phyloP scores from a whole-genome alignment of 2,329 filamentous ascomycete genomes.

The Colletotrichum sp. region DNA sequence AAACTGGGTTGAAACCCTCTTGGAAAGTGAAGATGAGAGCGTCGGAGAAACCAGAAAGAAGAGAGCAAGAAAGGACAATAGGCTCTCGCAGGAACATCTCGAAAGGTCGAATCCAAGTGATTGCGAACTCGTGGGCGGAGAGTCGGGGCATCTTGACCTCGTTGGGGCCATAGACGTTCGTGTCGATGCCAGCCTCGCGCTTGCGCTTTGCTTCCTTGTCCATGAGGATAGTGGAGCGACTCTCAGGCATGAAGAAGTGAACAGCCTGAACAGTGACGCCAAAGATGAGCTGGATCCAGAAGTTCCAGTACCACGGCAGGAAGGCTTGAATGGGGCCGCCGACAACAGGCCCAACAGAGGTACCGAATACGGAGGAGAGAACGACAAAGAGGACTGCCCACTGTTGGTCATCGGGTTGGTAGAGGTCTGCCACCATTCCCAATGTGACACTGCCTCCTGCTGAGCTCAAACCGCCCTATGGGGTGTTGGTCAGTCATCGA shows the following conservation, averaged over 20 bases:
- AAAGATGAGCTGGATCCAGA: constrained; percentile 67
- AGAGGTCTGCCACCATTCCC: constrained; percentile 70
- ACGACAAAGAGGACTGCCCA: constrained; percentile 67
- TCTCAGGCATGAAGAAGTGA: constrained; percentile 62
- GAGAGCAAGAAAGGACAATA: constrained; percentile 65
- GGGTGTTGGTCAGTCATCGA: not conserved
- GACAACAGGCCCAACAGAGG: constrained; percentile 58
- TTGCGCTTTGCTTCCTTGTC: constrained; percentile 62
- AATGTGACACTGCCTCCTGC: constrained; percentile 70
- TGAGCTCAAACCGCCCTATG: constrained; percentile 62
- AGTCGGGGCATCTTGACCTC: constrained; percentile 49
- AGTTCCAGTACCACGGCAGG: constrained; percentile 62
- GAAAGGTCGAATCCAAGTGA: constrained; percentile 66
- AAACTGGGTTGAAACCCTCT: constrained; percentile 65
- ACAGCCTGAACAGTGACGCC: constrained; percentile 55
- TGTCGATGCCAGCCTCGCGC: constrained; percentile 49
- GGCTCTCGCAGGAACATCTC: constrained; percentile 69
- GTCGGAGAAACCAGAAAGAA: constrained; percentile 68
- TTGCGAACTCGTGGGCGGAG: constrained; percentile 44
- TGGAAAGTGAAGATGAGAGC: constrained; percentile 72
- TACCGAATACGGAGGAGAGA: constrained; percentile 59
- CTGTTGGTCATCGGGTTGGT: constrained; percentile 60
- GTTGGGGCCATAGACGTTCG: constrained; percentile 47
- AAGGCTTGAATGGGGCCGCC: constrained; percentile 57
- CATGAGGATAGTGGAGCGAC: constrained; percentile 61